phyloP scores from a whole-genome alignment of 345 rosid genomes.

The Anastatica hierochuntica region DNA sequence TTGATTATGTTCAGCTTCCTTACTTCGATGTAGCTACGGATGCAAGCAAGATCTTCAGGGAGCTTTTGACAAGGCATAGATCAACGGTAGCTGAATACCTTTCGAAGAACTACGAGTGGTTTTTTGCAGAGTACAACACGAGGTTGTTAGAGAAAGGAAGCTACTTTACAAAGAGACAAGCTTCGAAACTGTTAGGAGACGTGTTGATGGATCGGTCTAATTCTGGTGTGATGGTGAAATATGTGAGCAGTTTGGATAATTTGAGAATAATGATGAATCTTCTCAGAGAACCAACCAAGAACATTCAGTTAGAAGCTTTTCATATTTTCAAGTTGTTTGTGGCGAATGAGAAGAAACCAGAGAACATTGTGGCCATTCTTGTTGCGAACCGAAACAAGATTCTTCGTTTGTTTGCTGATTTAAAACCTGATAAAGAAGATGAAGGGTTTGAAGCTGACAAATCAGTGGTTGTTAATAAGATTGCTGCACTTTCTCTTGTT shows the following conservation, averaged over 20 bases:
- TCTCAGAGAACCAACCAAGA: constrained; percentile 85
- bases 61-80: constrained; percentile 84
- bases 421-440: constrained; percentile 31
- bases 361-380: constrained; percentile 46
- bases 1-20: constrained; percentile 78
- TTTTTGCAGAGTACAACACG: constrained; percentile 68
- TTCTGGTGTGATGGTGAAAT: constrained; percentile 62
- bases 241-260: constrained; percentile 80
- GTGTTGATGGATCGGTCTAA: constrained; percentile 87
- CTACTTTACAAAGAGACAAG: constrained; percentile 87
- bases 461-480: constrained; percentile 14
- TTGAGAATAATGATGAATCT: constrained; percentile 92
- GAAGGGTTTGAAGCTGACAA: constrained; percentile 25
- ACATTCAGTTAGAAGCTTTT: constrained; percentile 87
- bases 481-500: constrained; percentile 16
- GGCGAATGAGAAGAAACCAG: constrained; percentile 62
- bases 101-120: constrained; percentile 83
- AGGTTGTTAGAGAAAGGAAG: constrained; percentile 74
- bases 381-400: constrained; percentile 64
- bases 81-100: constrained; percentile 91
- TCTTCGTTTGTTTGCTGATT: constrained; percentile 50
- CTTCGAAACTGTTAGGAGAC: constrained; percentile 74
- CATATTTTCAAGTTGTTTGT: constrained; percentile 85
- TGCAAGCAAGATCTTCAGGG: constrained; percentile 87
- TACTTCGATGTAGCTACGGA: constrained; percentile 88